These are phyloP conservation scores for Hemerocallis citrina DNA, from an alignment of 106 monocot genomes.

Conservation along the genomic window DNA sequence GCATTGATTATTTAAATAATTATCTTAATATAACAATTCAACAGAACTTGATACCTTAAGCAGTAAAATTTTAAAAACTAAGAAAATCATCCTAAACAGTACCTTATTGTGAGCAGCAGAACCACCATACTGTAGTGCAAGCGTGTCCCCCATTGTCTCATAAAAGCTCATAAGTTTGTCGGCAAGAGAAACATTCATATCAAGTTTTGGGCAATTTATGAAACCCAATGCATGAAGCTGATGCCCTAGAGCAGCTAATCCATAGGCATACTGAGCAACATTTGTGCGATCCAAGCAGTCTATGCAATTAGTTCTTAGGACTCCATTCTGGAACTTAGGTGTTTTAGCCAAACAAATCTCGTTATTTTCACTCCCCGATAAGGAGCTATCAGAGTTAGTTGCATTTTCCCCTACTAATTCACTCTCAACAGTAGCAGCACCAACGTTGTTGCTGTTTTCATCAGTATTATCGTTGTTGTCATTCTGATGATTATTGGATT, in stretches of 20 bases:
- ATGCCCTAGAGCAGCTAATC: constrained; percentile 80
- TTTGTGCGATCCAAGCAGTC: constrained; percentile 99
- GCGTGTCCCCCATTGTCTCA: constrained; percentile 94
- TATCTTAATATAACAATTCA: background rate
- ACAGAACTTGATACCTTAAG: background rate
- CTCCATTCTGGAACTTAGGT: constrained; percentile 54
- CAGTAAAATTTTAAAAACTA: background rate
- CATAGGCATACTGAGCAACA: constrained; percentile 97
- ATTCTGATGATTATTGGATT: too few species aligned
- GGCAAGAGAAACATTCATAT: constrained; percentile 65
- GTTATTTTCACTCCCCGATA: constrained; percentile 14
- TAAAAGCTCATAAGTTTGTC: constrained; percentile 73
- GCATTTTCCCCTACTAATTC: constrained; percentile 23
- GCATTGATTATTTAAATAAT: too few species aligned
- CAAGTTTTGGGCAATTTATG: constrained; percentile 40
- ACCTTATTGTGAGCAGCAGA: constrained; percentile 99
- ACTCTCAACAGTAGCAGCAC: constrained; percentile 11
- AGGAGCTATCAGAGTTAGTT: constrained; percentile 13
- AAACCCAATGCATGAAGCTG: constrained; percentile 73
- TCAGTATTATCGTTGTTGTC: constrained; percentile 11
- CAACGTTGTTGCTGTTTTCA: constrained; percentile 6
- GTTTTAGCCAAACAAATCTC: constrained; percentile 24
- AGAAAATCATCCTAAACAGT: constrained; percentile 7
- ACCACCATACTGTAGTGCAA: constrained; percentile 91
- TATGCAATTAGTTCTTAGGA: constrained; percentile 91